A percentile compares a stretch with the other conserved stretches of the same genome.
Conservation (phyloP, 2,329 filamentous ascomycete species). For the Pseudocercospora vitis region DNA sequence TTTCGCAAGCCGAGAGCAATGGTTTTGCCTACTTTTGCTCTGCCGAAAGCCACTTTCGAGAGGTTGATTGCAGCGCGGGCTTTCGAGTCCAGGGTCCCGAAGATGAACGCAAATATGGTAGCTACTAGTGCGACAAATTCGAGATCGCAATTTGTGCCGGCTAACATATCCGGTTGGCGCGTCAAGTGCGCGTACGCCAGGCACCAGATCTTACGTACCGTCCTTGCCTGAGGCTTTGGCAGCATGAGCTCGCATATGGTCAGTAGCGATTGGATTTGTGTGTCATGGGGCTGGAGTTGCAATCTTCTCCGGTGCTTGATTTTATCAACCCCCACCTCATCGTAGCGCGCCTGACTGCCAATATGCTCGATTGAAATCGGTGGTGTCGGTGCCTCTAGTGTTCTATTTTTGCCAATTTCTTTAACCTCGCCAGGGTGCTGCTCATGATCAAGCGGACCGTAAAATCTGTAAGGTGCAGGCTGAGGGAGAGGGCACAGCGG, state of each 20-base stretch:
- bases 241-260: slow-evolving; percentile 34
- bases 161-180: slow-evolving; percentile 15
- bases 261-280: slow-evolving; percentile 28
- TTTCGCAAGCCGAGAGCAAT: slow-evolving; percentile 1
- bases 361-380: slow-evolving; percentile 21
- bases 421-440: slow-evolving; percentile 7
- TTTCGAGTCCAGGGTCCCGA: slow-evolving; percentile 34
- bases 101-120: slow-evolving; percentile 42
- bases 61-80: slow-evolving; percentile 31
- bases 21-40: slow-evolving; percentile 2
- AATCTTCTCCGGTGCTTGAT: slow-evolving; percentile 34
- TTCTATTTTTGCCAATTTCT: slow-evolving; percentile 35
- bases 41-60: slow-evolving; percentile 28
- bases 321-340: slow-evolving; percentile 30
- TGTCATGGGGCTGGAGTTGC: slow-evolving; percentile 29
- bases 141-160: slow-evolving; percentile 18
- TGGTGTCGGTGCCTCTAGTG: slow-evolving; percentile 19
- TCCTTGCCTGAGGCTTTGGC: slow-evolving; percentile 25
- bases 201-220: slow-evolving; percentile 35
- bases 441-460: slow-evolving; percentile 20
- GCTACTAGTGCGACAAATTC: slow-evolving; percentile 44
- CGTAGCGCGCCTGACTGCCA: slow-evolving; percentile 27
- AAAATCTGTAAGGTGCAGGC: slow-evolving; percentile 27
- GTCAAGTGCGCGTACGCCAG: slow-evolving; percentile 28
- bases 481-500: slow-evolving; percentile 27